A percentile compares a stretch with the other conserved stretches of the same genome.
phyloP scores from a whole-genome alignment of 345 rosid genomes.

The Jatropha curcas region DNA sequence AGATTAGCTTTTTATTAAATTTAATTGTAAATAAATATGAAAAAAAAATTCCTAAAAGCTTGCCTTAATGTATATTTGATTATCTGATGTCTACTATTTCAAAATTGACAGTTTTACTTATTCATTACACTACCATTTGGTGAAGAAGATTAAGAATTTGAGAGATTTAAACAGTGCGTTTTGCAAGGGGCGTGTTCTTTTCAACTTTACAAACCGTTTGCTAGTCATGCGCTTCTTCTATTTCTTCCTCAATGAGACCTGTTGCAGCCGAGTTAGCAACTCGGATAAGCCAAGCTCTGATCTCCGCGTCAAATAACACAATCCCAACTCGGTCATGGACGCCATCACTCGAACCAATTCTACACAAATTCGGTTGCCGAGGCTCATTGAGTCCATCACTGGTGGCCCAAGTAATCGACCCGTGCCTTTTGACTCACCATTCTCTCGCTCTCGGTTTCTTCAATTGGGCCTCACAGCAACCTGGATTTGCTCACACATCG shows the following conservation, averaged over 20 bases:
- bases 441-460: slow-evolving; percentile 89
- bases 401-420: slow-evolving; percentile 78
- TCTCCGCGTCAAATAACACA: slow-evolving; percentile 46
- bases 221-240: no score
- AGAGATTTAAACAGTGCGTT: no score
- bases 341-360: slow-evolving; percentile 59
- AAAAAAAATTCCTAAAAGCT: no score
- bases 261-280: slow-evolving; percentile 53
- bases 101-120: no score
- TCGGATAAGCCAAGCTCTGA: slow-evolving; percentile 62
- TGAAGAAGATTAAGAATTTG: no score
- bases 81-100: no score
- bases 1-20: no score
- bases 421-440: slow-evolving; percentile 59
- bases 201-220: no score
- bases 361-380: slow-evolving; percentile 56
- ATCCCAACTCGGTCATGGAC: slow-evolving; percentile 58
- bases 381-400: slow-evolving; percentile 54
- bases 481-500: slow-evolving; percentile 66
- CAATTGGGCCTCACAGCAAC: slow-evolving; percentile 91
- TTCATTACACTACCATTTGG: no score
- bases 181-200: no score
- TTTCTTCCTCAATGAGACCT: slow-evolving; percentile 29
- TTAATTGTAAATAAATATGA: no score
- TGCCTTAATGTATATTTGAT: no score